phyloP scores from a whole-genome alignment of 306 rosid species.

The Mucuna pruriens region DNA sequence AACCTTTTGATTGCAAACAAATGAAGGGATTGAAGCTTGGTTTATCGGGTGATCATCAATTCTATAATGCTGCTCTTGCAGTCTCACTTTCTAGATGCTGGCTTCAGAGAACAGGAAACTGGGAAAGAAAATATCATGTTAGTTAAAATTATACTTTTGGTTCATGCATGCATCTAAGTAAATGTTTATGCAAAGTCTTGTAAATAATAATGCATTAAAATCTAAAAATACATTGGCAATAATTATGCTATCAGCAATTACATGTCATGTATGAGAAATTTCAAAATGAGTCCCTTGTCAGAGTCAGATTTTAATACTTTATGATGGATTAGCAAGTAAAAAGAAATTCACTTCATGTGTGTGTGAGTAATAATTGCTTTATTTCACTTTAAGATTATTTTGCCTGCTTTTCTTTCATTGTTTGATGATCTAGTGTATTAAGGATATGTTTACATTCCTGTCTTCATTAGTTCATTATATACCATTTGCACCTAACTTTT shows the following conservation, averaged over 20 bases:
- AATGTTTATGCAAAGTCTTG: conserved; percentile 9
- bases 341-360: not conserved
- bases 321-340: not conserved
- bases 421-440: conserved; percentile 8
- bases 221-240: conserved; percentile 10
- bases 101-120: conserved; percentile 84
- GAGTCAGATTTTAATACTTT: conserved; percentile 14
- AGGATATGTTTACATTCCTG: not conserved
- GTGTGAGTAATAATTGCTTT: not conserved
- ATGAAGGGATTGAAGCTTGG: conserved; percentile 64
- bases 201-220: not conserved
- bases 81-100: conserved; percentile 79
- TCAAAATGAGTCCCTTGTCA: conserved; percentile 16
- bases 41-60: conserved; percentile 79
- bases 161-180: conserved; percentile 24
- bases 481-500: conserved; percentile 11
- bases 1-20: conserved; percentile 55
- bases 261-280: not conserved
- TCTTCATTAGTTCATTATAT: not conserved
- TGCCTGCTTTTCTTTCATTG: conserved; percentile 10
- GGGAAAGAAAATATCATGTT: conserved; percentile 58
- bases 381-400: not conserved
- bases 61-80: conserved; percentile 76
- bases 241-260: conserved; percentile 23
- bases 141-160: conserved; percentile 36